Conservation (phyloP, 805 yeast genomes). For the Starmerella davenportii region DNA sequence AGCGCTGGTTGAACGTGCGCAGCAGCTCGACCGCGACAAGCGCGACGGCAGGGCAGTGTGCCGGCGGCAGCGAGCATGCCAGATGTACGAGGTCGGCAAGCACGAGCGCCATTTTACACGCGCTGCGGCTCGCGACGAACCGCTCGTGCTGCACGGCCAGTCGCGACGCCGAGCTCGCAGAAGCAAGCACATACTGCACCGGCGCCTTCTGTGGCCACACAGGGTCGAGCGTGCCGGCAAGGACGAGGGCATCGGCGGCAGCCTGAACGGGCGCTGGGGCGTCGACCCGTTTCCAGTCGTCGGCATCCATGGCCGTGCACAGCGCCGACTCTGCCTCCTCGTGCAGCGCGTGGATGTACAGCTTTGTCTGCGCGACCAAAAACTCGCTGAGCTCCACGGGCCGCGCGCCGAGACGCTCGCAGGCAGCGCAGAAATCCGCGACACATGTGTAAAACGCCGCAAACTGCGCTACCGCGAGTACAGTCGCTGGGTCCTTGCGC, state of each 20-base stretch:
- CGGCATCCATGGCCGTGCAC: conserved; percentile 38
- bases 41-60: conserved; percentile 19
- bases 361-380: conserved; percentile 45
- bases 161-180: conserved; percentile 3
- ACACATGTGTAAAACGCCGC: conserved; percentile 47
- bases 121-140: conserved; percentile 39
- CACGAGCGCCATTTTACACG: conserved; percentile 25
- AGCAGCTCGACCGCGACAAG: conserved; percentile 28
- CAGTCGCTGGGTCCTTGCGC: conserved; percentile 52
- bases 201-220: background rate
- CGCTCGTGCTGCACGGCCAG: conserved; percentile 35
- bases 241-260: conserved; percentile 33
- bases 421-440: conserved; percentile 56
- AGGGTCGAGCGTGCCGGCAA: conserved; percentile 21
- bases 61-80: conserved; percentile 35
- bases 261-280: conserved; percentile 33
- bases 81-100: conserved; percentile 40
- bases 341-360: conserved; percentile 41
- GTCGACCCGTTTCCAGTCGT: conserved; percentile 65
- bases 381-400: conserved; percentile 47
- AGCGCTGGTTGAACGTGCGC: conserved; percentile 34
- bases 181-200: background rate
- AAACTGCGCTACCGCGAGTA: conserved; percentile 41
- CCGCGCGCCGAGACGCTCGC: conserved; percentile 43
- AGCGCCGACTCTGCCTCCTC: conserved; percentile 32